A percentile compares a stretch with the other conserved stretches of the same genome.
Evolutionary conservation across 2,329 filamentous ascomycete species (phyloP).

Genomic region (Ophiostoma ips): DNA sequence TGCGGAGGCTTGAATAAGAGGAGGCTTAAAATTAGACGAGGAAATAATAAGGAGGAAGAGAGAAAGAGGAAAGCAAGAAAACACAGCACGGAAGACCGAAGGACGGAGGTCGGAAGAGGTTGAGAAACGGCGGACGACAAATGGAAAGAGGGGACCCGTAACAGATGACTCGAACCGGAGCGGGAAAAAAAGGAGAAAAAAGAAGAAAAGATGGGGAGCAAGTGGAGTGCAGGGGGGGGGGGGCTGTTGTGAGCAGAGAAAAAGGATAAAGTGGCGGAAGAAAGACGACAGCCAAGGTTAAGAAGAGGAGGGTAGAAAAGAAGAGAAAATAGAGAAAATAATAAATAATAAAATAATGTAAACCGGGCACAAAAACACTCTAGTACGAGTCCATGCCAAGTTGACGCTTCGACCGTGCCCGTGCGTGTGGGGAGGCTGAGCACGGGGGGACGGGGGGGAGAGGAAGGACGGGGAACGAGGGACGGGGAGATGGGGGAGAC

Average conservation of each 20-base stretch:
- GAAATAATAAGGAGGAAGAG: not conserved
- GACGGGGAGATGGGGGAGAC: not conserved
- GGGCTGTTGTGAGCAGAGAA: not conserved
- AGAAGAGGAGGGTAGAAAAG: not conserved
- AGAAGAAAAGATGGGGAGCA: not conserved
- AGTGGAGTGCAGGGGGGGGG: not conserved
- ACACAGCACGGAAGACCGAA: not conserved
- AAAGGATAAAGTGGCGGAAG: not conserved
- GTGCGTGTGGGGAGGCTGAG: constrained; percentile 1
- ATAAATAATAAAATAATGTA: not conserved
- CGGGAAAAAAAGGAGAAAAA: constrained; percentile 2
- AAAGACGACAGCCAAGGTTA: not conserved
- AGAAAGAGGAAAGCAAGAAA: not conserved
- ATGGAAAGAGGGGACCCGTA: not conserved
- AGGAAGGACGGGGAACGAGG: not conserved
- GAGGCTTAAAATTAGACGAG: not conserved
- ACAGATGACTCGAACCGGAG: not conserved
- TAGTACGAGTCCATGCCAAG: not conserved
- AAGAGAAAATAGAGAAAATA: not conserved
- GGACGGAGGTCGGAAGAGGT: not conserved
- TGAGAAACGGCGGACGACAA: not conserved
- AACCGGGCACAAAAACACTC: not conserved
- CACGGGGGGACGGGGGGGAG: not conserved
- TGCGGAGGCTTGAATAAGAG: not conserved
- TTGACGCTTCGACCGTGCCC: no score